Base-by-base conservation (phyloP, 2,329 filamentous ascomycete species). In the Calonectria multiphialidica region DNA sequence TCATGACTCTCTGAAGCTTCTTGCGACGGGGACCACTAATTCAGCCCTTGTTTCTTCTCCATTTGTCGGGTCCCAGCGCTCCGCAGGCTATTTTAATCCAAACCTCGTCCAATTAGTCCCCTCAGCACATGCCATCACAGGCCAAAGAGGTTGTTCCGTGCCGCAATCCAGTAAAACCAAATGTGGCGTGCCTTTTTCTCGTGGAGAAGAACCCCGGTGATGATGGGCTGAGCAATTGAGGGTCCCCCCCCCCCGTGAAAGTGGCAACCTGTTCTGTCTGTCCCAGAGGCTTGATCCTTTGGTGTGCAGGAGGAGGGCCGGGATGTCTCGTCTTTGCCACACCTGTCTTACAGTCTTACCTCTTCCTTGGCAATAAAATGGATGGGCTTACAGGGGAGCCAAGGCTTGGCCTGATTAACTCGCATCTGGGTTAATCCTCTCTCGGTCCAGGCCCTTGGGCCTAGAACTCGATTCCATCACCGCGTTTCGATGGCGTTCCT, bases 341-440 rank as follows among this genome's bases (percentile, higher is more conserved):
- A 5, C 44, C 23, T 9, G 8, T n/a, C n/a, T n/a, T 6, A n/a
- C n/a, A n/a, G 40, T 21, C 44, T 30, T 30, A 16, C 47, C 47
- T 16, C 12, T 16, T 30, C 45, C 45, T 21, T 25, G 45, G n/a
- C 23, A 49, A 49, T 2, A 23, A 21, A 21, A 49, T 49, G 45
- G 18, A n/a, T 33, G 25, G 18, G 16, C 49, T 53, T 23, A 33
- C 25, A 53, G 53, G 53, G 33, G 53, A 23, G n/a, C 33, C 13
- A 25, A 59, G 37, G 53, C 53, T 59, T 59, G 53, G 53, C 53
- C 33, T 59, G 53, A 40, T 40, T 40, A 59, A 16, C 53, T 59
- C 21, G 53, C 53, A 40, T 59, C 33, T 18, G 53, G 15, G 33
- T 28, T 37, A n/a, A 59, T 40, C 23, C 53, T 23, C 23, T 37